Evolutionary conservation across 352 stramenopile genomes (phyloP).

Genomic region (Phytophthora pistaciae): DNA sequence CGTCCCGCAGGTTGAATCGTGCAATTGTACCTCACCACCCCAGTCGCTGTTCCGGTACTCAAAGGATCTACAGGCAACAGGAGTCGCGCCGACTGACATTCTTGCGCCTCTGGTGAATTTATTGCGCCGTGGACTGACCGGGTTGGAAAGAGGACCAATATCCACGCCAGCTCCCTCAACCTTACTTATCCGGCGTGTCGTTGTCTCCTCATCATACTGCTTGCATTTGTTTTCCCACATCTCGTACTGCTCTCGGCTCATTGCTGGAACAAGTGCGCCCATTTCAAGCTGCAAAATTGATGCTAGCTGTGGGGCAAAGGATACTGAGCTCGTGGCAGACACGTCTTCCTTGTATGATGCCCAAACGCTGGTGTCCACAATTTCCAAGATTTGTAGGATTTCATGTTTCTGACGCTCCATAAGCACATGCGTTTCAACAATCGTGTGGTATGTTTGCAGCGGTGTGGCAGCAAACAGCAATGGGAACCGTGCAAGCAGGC

Average conservation of each 20-base stretch:
- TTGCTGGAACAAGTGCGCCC: slow-evolving; percentile 41
- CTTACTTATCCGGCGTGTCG: slow-evolving; percentile 20
- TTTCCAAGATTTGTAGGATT: slow-evolving; percentile 78
- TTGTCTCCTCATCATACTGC: slow-evolving; percentile 56
- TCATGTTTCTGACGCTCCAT: slow-evolving; percentile 73
- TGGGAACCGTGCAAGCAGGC: slow-evolving; percentile 65
- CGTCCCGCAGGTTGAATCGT: slow-evolving; percentile 75
- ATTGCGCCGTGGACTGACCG: slow-evolving; percentile 13
- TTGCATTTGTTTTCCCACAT: slow-evolving; percentile 64
- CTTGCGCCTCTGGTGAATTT: slow-evolving; percentile 20
- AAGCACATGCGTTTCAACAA: slow-evolving; percentile 77
- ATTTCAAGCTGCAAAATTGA: slow-evolving; percentile 78
- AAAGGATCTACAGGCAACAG: slow-evolving; percentile 60
- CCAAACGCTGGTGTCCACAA: slow-evolving; percentile 86
- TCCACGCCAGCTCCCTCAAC: slow-evolving; percentile 10
- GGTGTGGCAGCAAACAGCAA: slow-evolving; percentile 71
- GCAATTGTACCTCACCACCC: slow-evolving; percentile 87
- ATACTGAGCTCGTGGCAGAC: slow-evolving; percentile 49
- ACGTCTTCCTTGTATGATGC: slow-evolving; percentile 78
- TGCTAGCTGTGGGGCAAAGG: slow-evolving; percentile 75
- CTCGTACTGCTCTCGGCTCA: slow-evolving; percentile 59
- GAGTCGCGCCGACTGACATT: slow-evolving; percentile 16
- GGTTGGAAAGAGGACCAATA: slow-evolving; percentile 12
- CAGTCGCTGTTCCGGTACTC: slow-evolving; percentile 89
- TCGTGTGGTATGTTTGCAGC: slow-evolving; percentile 81